phyloP scores from a whole-genome alignment of 1,284 basidiomycete genomes.

The Salmacisia buchloeana region DNA sequence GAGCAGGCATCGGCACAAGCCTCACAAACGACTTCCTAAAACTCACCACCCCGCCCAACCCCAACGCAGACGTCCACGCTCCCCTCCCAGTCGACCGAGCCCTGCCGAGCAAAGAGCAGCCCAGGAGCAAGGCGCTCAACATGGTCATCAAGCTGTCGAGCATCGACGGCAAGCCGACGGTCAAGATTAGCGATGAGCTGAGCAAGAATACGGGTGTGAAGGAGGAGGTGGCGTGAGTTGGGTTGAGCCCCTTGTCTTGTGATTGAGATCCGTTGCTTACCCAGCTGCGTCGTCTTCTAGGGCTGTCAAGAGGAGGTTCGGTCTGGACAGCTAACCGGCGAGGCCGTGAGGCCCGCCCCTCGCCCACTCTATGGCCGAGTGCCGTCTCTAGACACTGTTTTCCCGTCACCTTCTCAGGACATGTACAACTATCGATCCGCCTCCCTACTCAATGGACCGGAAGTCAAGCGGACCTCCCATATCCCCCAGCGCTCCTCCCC shows the following conservation, averaged over 20 bases:
- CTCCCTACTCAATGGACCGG: conserved; percentile 15
- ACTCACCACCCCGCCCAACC: neutral
- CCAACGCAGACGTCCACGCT: neutral
- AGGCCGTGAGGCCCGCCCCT: no score
- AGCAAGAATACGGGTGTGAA: conserved; percentile 48
- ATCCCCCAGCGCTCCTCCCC: neutral
- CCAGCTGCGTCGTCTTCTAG: neutral
- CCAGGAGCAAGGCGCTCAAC: conserved; percentile 32
- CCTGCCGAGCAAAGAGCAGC: neutral
- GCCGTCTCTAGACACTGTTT: no score
- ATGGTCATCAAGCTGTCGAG: conserved; percentile 47
- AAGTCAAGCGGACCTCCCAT: conserved; percentile 11
- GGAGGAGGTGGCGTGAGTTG: conserved; percentile 27
- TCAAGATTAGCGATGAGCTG: conserved; percentile 49
- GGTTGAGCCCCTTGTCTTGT: conserved; percentile 1
- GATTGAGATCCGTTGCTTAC: neutral
- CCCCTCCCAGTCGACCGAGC: neutral
- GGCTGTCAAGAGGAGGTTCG: conserved; percentile 24
- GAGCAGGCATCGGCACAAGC: conserved; percentile 29
- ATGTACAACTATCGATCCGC: no score
- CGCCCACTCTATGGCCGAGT: no score
- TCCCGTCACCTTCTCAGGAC: no score
- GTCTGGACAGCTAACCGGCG: no score
- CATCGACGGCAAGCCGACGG: conserved; percentile 33
- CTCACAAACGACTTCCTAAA: conserved; percentile 39